Evolutionary conservation across 2,329 filamentous ascomycete species (phyloP), one percentile per base, ranked within the genome.

Genomic region (Hypoxylon sp.): DNA sequence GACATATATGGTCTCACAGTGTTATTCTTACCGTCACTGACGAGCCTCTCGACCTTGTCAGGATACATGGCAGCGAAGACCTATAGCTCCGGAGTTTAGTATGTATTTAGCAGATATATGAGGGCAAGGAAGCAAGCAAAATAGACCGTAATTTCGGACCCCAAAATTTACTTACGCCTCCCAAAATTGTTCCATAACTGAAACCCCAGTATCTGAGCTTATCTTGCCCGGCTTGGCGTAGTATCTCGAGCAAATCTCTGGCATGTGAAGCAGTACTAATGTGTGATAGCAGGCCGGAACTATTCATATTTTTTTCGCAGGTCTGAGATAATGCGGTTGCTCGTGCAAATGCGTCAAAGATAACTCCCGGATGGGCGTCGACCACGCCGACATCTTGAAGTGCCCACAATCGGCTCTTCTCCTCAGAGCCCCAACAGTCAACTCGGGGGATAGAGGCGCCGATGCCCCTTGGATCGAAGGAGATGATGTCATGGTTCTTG

Each of bases 131-230:
- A 31, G 5, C 2, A 52, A 52, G 39, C 8, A 22, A 44, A 22
- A n/a, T 22, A 44, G 39, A n/a, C 2, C 6, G 9, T 19, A 22
- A 11, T 44, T 10, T 22, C 17, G 39, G 8, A 22, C 19, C 17
- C 17, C 1, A 48, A 42, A 47, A 13, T 19, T 13, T 19, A 44
- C 67, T 56, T 56, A 68, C 68, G 11, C 82, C 83, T 3, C 86
- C 86, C 0, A 88, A 78, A 1, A 87, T 73, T 6, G 85, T 86
- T 9, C 86, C 86, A 67, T 88, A 88, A 68, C 84, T 87, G 63
- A 87, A 83, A 0, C 86, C 86, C 85, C 85, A 87, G 73, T 86
- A 87, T 48, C 78, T 80, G 5, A 86, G 77, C 75, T 80, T 82
- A 3, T 79, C 74, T 57, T 82, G 72, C 1, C 82, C 83, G 5